phyloP scores from a whole-genome alignment of 352 stramenopile species.

The Aphanomyces cochlioides region DNA sequence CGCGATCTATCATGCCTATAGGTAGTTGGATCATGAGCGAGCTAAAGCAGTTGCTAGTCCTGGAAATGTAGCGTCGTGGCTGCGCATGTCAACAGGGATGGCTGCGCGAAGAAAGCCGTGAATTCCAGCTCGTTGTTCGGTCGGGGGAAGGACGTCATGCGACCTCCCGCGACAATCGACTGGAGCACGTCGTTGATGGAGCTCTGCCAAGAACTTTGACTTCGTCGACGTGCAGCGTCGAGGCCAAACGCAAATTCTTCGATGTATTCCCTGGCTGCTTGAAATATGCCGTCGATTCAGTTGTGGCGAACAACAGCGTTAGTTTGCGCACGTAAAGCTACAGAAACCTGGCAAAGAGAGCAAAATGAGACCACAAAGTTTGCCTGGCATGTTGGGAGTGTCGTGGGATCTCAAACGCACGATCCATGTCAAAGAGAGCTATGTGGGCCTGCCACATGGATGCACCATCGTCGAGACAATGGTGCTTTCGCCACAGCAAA shows the following conservation, averaged over 20 bases:
- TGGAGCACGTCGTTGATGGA: conserved; percentile 81
- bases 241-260: conserved; percentile 68
- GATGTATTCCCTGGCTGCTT: conserved; percentile 51
- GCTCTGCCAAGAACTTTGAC: conserved; percentile 70
- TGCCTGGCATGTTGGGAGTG: no score
- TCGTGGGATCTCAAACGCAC: conserved; percentile 40
- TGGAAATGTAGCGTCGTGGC: background rate
- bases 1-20: conserved; percentile 44
- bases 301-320: conserved; percentile 41
- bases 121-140: background rate
- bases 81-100: conserved; percentile 77
- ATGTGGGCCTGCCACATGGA: conserved; percentile 56
- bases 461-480: conserved; percentile 70
- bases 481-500: conserved; percentile 69
- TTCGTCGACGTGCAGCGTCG: conserved; percentile 62
- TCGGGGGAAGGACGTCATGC: conserved; percentile 48
- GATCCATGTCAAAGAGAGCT: conserved; percentile 48
- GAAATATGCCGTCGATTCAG: conserved; percentile 60
- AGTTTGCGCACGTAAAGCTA: conserved; percentile 56
- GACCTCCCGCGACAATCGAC: conserved; percentile 67
- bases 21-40: conserved; percentile 70
- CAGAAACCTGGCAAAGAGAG: conserved; percentile 49
- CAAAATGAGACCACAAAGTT: no score
- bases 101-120: conserved; percentile 55
- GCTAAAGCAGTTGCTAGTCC: conserved; percentile 73